phyloP scores from a whole-genome alignment of 495 filamentous ascomycete species.

The Tuber indicum region DNA sequence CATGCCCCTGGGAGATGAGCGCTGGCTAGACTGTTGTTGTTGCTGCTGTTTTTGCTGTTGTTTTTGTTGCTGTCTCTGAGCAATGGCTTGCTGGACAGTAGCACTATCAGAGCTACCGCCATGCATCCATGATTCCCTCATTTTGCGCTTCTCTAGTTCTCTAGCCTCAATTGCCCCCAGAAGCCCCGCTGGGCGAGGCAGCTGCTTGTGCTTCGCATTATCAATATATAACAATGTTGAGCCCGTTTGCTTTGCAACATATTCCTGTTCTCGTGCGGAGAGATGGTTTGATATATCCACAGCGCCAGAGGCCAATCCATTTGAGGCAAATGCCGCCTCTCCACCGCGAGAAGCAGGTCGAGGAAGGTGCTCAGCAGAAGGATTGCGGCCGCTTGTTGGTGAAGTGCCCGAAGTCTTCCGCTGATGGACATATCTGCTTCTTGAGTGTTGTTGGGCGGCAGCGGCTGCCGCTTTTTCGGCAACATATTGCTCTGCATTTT shows the following conservation, averaged over 20 bases:
- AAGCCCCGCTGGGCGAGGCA: slow-evolving; percentile 54
- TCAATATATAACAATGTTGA: slow-evolving; percentile 71
- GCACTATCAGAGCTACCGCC: slow-evolving; percentile 44
- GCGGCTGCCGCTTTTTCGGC: slow-evolving; percentile 64
- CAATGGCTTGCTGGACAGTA: slow-evolving; percentile 72
- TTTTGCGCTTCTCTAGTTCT: slow-evolving; percentile 65
- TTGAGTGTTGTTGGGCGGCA: slow-evolving; percentile 44
- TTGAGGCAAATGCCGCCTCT: slow-evolving; percentile 33
- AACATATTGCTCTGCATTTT: slow-evolving; percentile 74
- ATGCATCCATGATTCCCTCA: slow-evolving; percentile 51
- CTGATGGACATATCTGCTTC: slow-evolving; percentile 53
- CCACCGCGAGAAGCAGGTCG: slow-evolving; percentile 51
- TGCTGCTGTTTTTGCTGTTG: slow-evolving; percentile 48
- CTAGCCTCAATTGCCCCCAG: slow-evolving; percentile 70
- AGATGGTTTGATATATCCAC: slow-evolving; percentile 59
- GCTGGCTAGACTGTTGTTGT: slow-evolving; percentile 45
- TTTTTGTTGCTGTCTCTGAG: slow-evolving; percentile 58
- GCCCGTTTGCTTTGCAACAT: slow-evolving; percentile 80
- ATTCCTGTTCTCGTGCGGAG: slow-evolving; percentile 89
- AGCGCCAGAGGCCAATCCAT: slow-evolving; percentile 39
- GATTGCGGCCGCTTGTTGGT: slow-evolving; percentile 34
- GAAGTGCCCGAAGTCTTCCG: slow-evolving; percentile 53
- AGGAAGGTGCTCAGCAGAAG: slow-evolving; percentile 41
- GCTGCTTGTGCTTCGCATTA: slow-evolving; percentile 46
- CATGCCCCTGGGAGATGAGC: slow-evolving; percentile 22